Base-by-base conservation (phyloP, 148 eudicot genomes). In the Vaccinium corymbosum region DNA sequence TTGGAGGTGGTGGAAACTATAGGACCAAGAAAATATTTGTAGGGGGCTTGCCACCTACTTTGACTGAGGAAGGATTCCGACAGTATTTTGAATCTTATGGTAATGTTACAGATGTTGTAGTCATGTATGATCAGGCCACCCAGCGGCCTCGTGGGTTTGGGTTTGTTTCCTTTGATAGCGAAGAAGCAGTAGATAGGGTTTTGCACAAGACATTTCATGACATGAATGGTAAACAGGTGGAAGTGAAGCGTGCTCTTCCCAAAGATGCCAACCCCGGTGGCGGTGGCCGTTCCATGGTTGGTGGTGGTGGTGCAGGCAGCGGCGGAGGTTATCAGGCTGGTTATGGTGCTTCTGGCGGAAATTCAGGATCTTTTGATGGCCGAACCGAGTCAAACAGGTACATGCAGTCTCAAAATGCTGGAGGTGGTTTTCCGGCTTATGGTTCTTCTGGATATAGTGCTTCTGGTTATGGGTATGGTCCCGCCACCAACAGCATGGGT, bases 141-240 rank as follows among this genome's bases (percentile, higher is more conserved):
- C 91, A 91, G 53, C 89, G 99, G 42, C 99, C 99, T 19, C 94
- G 99, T 84, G 99, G 99, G 61, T 96, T 96, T 88, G 99, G 99
- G 53, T 96, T 96, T 78, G 90, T 96, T 86, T 90, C 98, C 32
- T 96, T 96, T 83, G 98, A 96, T 49, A 90, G 86, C 73, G 99
- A 96, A 88, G 99, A 96, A 51, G 97, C 99, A 83, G 99, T 96
- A 38, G 99, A 94, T 86, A 91, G 97, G 90, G 99, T 96, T 87
- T 84, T 94, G 48, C 97, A 94, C 80, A 94, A 91, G 86, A 91
- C 93, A 11, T 96, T 93, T 61, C 99, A 96, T 79, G 99, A 96
- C 82, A 86, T 96, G 79, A 82, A 88, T 85, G 98, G 98, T 48
- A 96, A 96, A 84, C 98, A 93, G 83, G 99, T 96, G 81, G 99